Base-by-base conservation (phyloP, 495 filamentous ascomycete genomes). In the Penicillium pulvis region DNA sequence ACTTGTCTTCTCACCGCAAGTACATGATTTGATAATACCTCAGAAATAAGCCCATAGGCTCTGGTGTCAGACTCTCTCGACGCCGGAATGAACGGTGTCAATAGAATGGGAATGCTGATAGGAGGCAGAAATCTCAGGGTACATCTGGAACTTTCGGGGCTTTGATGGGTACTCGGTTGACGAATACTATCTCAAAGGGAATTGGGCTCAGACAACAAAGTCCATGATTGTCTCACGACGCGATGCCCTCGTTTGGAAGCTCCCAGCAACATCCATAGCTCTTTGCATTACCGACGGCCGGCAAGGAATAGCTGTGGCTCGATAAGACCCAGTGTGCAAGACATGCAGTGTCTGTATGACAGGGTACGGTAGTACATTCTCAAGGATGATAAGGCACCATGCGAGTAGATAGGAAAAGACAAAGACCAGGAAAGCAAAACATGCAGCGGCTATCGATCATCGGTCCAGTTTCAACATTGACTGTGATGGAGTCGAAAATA, bases 331-430 rank as follows among this genome's bases (percentile, higher is more conserved):
- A 50, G 39, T 39, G 33, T 36, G 57, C 33, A 56, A 62, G 53
- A 45, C 46, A 68, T 66, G 67, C 56, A 45, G 61, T 64, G 58
- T 26, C 53, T 61, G 67, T 70, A 53, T 57, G 48, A 66, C 65
- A 55, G 17, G 16, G 6, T 9, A 16, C 20, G 26, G 65, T 66
- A 50, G 60, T 28, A 68, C 67, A 53, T 26, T 30, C 49, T 33
- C 44, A 63, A 63, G 39, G 46, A 51, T 53, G 16, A 53, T 55
- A 46, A 41, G 30, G 45, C 28, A 39, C 23, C 26, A 52, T 26
- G 41, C 28, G 19, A 55, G 17, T 26, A 31, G 1, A 16, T 26
- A 31, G 1, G 39, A 31, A 26, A 45, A 11, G 20, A 51, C 8
- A 31, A 28, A 44, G 17, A 26, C 16, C 41, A 47, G 45, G 19